Base-by-base conservation (phyloP, 208 protist genomes). In the Acanthamoeba divionensis region DNA sequence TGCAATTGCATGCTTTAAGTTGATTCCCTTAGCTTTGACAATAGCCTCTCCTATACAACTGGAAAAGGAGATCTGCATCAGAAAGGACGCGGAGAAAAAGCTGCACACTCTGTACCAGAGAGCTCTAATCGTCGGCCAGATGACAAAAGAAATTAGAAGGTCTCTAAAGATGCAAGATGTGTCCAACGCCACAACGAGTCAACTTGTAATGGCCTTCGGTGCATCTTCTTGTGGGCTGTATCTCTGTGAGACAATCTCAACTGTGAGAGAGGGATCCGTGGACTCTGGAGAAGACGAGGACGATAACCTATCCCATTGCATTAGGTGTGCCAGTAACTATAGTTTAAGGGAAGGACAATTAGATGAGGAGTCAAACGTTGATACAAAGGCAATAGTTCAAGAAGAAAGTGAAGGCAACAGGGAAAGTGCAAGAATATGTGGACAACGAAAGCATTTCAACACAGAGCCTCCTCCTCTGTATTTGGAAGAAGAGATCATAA, bases 1-100 rank as follows among this genome's bases (percentile, higher is more conserved):
- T 26, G 79, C 55, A 5, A 88, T 88, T 29, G 57, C 57, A 12
- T 41, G 65, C 24, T 88, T 71, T 60, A 69, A 1, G 36, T 3
- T 88, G n/a, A 69, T 88, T 60, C 79, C 79, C 24, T 44, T 88
- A 24, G 79, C 79, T 7, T 5, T 88, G n/a, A 54, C 33, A 10
- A 88, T 88, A 26, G 57, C 79, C 2, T 88, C 79, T 38, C 52
- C 57, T 45, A 36, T 71, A 10, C 55, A 88, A 26, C 57, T 88
- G 55, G 79, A 66, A 38, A 29, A 18, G 24, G 79, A 88, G 79
- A 88, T 88, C 29, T 36, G 18, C 15, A 41, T 71, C 57, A 36
- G 79, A 12, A 88, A 88, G 79, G 57, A 41, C 15, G 79, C 79
- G 24, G 44, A 88, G 24, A 7, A 24, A 18, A 65, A 88, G 55